Evolutionary conservation across 768 basidiomycete species (phyloP).

Genomic region (Cyclocybe aegerita): DNA sequence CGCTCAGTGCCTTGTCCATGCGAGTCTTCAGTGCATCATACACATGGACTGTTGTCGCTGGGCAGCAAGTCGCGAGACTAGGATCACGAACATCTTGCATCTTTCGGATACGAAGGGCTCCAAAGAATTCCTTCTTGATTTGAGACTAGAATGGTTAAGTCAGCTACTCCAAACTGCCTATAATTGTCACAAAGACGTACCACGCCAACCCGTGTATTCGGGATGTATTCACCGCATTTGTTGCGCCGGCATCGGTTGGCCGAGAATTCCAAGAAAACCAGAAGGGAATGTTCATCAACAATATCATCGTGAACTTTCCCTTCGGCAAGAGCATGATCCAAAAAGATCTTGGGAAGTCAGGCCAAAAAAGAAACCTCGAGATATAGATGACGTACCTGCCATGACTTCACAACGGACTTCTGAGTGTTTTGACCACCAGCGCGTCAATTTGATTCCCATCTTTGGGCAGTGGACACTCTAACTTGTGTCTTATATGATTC

Average conservation of each 20-base stretch:
- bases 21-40: conserved; percentile 17
- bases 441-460: conserved; percentile 11
- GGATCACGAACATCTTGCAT: conserved; percentile 14
- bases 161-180: too few relatives aligned
- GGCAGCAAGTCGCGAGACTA: conserved; percentile 2
- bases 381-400: conserved; percentile 8
- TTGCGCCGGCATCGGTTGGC: conserved; percentile 14
- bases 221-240: conserved; percentile 13
- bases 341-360: conserved; percentile 2
- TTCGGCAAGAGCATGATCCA: not conserved
- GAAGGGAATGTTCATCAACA: conserved; percentile 18
- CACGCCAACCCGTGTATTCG: conserved; percentile 17
- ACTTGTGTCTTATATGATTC: conserved; percentile 1
- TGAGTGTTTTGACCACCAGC: conserved; percentile 13
- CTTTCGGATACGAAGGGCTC: conserved; percentile 16
- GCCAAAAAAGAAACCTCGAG: not conserved
- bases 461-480: conserved; percentile 4
- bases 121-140: conserved; percentile 18
- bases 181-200: conserved; percentile 3
- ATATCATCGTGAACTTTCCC: conserved; percentile 12
- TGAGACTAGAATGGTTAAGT: conserved; percentile 11
- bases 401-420: conserved; percentile 5
- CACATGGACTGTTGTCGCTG: conserved; percentile 14
- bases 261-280: conserved; percentile 13
- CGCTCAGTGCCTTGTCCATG: conserved; percentile 17